These are phyloP conservation scores for Solanum pinnatisectum DNA, from an alignment of 257 asterid genomes.

Conservation along the genomic window DNA sequence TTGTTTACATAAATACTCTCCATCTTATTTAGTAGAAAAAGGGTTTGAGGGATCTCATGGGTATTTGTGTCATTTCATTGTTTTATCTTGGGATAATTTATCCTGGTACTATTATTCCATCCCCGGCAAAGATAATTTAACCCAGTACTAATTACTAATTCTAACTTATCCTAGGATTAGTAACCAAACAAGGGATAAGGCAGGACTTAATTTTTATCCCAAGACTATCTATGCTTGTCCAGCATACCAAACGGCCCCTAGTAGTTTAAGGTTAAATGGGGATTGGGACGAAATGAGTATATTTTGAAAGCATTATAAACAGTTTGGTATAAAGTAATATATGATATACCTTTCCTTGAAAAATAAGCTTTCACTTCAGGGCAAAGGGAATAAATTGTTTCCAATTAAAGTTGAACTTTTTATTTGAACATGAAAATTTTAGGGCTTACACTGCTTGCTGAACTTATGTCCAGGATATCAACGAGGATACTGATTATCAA, in stretches of 20 bases:
- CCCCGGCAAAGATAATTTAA: not conserved
- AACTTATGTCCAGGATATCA: slow-evolving; percentile 59
- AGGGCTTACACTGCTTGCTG: slow-evolving; percentile 4
- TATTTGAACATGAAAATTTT: not conserved
- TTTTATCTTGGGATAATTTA: not conserved
- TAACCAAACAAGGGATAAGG: not conserved
- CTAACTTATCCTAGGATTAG: not conserved
- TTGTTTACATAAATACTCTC: not conserved
- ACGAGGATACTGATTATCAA: slow-evolving; percentile 64
- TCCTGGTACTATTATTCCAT: not conserved
- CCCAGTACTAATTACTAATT: not conserved
- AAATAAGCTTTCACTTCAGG: not conserved
- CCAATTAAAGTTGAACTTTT: slow-evolving; percentile 33
- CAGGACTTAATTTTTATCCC: not conserved
- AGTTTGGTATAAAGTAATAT: not conserved
- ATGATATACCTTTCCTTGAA: not conserved
- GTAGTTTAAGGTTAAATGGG: not conserved
- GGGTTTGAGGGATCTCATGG: not conserved
- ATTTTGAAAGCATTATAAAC: not conserved
- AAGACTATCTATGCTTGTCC: not conserved
- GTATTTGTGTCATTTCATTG: not conserved
- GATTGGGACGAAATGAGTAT: not conserved
- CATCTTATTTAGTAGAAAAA: not conserved
- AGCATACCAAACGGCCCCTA: not conserved
- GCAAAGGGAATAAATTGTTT: slow-evolving; percentile 21